phyloP scores from a whole-genome alignment of 1,139 yeast genomes.

The Pichia sp. region DNA sequence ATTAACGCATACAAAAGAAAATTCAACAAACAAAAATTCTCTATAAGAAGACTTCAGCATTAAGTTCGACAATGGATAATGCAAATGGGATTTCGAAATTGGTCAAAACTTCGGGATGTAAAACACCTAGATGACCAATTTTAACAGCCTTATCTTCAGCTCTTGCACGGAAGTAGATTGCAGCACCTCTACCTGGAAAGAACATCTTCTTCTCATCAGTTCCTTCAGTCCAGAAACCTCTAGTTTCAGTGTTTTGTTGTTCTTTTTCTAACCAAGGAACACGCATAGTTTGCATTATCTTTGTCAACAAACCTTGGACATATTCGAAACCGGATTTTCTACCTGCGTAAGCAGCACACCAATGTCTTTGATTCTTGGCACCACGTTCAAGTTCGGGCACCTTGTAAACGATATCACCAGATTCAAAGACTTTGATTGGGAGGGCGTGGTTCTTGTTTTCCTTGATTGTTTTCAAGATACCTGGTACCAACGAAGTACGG shows the following conservation, averaged over 20 bases:
- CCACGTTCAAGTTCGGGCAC: constrained; percentile 72
- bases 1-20: not conserved
- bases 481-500: constrained; percentile 90
- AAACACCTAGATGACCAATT: constrained; percentile 86
- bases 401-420: constrained; percentile 92
- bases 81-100: constrained; percentile 91
- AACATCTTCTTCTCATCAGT: constrained; percentile 65
- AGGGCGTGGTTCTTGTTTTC: constrained; percentile 95
- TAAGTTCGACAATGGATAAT: constrained; percentile 83
- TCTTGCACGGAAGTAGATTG: constrained; percentile 64
- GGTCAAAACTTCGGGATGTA: constrained; percentile 90
- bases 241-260: constrained; percentile 47
- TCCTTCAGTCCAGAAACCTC: constrained; percentile 86
- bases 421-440: constrained; percentile 92
- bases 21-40: not conserved
- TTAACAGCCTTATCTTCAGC: constrained; percentile 52
- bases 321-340: constrained; percentile 92
- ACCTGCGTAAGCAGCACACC: constrained; percentile 94
- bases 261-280: constrained; percentile 73
- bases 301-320: constrained; percentile 91
- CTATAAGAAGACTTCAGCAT: constrained; percentile 78
- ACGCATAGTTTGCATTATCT: constrained; percentile 94
- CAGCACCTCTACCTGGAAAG: constrained; percentile 98
- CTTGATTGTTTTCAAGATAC: constrained; percentile 88
- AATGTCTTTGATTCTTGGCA: constrained; percentile 87